Evolutionary conservation across 179 eudicot species (phyloP).

Genomic region (Silene noctiflora): DNA sequence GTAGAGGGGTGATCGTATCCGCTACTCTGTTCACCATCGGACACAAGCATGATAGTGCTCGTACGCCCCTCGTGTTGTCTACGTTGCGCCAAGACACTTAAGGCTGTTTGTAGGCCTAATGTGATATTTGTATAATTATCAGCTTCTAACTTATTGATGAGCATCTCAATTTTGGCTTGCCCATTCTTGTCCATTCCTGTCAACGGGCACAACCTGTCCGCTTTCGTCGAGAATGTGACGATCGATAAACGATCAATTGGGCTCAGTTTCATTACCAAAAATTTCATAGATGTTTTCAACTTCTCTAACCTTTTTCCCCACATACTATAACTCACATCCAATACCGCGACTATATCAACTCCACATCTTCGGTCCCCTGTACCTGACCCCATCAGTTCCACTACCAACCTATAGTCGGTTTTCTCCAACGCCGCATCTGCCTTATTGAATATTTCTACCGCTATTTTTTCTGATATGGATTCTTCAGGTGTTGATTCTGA

Average conservation of each 20-base stretch:
- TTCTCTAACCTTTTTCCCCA: not conserved
- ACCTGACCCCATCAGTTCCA: not conserved
- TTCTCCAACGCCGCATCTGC: not conserved
- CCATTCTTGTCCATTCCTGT: not conserved
- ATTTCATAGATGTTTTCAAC: conserved; percentile 5
- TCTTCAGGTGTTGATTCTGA: not conserved
- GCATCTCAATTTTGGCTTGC: not conserved
- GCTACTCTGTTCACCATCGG: not conserved
- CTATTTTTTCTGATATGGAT: not conserved
- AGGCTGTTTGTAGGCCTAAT: conserved; percentile 7
- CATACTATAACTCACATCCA: conserved; percentile 21
- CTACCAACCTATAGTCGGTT: not conserved
- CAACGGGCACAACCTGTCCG: not conserved
- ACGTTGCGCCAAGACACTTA: not conserved
- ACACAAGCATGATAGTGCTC: conserved; percentile 19
- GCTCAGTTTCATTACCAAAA: conserved; percentile 8
- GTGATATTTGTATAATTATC: not conserved
- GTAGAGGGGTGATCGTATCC: not conserved
- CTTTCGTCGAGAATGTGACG: not conserved
- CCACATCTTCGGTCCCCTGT: not conserved
- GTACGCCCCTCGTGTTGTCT: not conserved
- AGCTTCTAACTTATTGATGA: not conserved
- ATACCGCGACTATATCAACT: conserved; percentile 17
- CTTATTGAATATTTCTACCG: not conserved
- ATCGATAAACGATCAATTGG: conserved; percentile 11